Evolutionary conservation across 2,329 filamentous ascomycete genomes (phyloP).

Genomic region (Arthrobotrys conoides): DNA sequence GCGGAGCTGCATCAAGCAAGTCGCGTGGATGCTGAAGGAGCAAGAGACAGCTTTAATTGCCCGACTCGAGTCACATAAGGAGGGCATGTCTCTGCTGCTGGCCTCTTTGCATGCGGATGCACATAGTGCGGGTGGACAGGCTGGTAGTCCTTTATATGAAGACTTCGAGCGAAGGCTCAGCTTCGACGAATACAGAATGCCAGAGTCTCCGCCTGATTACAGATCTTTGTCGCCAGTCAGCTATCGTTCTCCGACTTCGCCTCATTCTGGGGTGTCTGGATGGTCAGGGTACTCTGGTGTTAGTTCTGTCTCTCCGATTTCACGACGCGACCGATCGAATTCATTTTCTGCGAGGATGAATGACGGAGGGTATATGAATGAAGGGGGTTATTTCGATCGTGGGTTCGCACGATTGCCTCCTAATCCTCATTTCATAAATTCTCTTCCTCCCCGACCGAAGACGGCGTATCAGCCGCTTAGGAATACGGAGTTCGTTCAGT

Average conservation of each 20-base stretch:
- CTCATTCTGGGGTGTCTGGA: conserved; percentile 57
- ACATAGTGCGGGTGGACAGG: conserved; percentile 55
- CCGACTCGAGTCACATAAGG: conserved; percentile 58
- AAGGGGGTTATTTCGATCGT: conserved; percentile 41
- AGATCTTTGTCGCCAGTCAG: conserved; percentile 48
- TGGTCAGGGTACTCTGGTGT: conserved; percentile 60
- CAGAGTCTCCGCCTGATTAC: conserved; percentile 54
- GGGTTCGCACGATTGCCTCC: conserved; percentile 43
- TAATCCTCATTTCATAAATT: conserved; percentile 55
- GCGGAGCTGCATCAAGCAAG: conserved; percentile 55
- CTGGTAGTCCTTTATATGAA: conserved; percentile 48
- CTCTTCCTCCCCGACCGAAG: conserved; percentile 57
- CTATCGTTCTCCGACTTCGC: conserved; percentile 58
- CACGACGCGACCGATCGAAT: conserved; percentile 43
- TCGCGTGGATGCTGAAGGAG: conserved; percentile 57
- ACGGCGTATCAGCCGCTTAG: conserved; percentile 56
- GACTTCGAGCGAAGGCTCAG: conserved; percentile 58
- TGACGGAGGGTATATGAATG: conserved; percentile 30
- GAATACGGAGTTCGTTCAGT: conserved; percentile 60
- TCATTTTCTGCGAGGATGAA: conserved; percentile 54
- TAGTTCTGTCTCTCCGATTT: conserved; percentile 56
- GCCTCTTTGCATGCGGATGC: conserved; percentile 56
- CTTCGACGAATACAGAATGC: conserved; percentile 58
- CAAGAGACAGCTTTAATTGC: conserved; percentile 55
- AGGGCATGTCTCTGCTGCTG: conserved; percentile 57